Evolutionary conservation across 2,329 filamentous ascomycete genomes (phyloP), one percentile per base, ranked within the genome.

Genomic region (Calycina marina): DNA sequence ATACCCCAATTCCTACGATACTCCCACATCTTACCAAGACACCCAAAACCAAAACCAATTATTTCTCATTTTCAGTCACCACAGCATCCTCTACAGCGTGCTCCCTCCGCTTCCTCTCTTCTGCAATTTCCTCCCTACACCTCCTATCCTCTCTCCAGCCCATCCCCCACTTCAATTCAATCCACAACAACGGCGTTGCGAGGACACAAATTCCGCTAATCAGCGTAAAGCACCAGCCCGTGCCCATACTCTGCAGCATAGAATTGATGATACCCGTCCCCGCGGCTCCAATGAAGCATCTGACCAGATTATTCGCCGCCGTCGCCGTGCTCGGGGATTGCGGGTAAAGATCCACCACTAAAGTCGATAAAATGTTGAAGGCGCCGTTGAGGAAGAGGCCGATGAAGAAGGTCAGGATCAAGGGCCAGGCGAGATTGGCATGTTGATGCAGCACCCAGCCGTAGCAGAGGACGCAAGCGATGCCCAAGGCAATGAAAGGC

Each of bases 321-420:
- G 72, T 72, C 0, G 69, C 69, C 0, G 72, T 76, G 0, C 71
- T 70, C 0, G 72, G 71, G 1, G 66, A 63, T 14, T 66, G 55
- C 0, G 72, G 71, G 39, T 73, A 70, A 2, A 78, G 52, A 40
- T 80, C 75, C 1, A 79, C 66, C 10, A 77, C 60, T 5, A 80
- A 54, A 0, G 70, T 72, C 42, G 67, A 70, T n/a, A 77, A 58
- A 27, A 77, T 63, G 36, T 66, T 68, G 48, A 79, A 79, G 0
- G 68, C 65, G 2, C 69, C 72, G 3, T 72, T 74, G 18, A 74
- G 58, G 26, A 61, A 62, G 36, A 71, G 50, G 5, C 70, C 70
- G 22, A 74, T 61, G 26, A 73, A 46, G 42, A 75, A 73, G 2
- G 66, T 52, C 13, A 76, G 47, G 15, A 71, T 59, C 4, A 76